phyloP scores from a whole-genome alignment of 2,329 filamentous ascomycete genomes.

The Didymella arachidicola region DNA sequence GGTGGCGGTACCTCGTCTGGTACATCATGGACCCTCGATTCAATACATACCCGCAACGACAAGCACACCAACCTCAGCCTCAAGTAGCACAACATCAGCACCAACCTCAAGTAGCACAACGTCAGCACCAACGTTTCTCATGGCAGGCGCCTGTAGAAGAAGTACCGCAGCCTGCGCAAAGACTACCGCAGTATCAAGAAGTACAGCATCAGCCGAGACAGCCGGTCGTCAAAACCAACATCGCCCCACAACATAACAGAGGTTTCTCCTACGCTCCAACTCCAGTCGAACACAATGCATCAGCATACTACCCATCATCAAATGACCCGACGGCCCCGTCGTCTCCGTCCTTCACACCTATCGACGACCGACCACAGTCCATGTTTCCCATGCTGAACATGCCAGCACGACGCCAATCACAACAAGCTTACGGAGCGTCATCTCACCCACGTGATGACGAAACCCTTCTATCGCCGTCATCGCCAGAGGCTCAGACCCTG shows the following conservation, averaged over 20 bases:
- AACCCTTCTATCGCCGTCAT: conserved; percentile 36
- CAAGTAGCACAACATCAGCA: conserved; percentile 24
- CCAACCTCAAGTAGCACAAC: conserved; percentile 22
- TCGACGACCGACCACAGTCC: conserved; percentile 40
- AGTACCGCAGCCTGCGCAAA: not conserved
- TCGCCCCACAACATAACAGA: conserved; percentile 29
- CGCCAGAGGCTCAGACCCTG: conserved; percentile 32
- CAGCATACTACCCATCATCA: conserved; percentile 35
- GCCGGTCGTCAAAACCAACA: conserved; percentile 7
- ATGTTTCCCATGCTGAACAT: conserved; percentile 32
- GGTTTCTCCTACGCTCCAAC: conserved; percentile 50
- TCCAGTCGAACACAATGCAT: conserved; percentile 44
- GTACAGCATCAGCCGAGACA: conserved; percentile 9
- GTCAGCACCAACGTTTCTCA: conserved; percentile 25
- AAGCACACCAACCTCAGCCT: conserved; percentile 26
- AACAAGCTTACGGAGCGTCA: conserved; percentile 27
- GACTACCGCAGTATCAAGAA: conserved; percentile 12
- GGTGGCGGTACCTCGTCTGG: conserved; percentile 1
- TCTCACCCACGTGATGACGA: conserved; percentile 39
- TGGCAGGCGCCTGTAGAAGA: conserved; percentile 21
- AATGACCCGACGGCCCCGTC: conserved; percentile 38
- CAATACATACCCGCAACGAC: conserved; percentile 24
- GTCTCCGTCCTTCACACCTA: conserved; percentile 37
- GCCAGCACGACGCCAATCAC: conserved; percentile 34
- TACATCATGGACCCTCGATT: conserved; percentile 37